Evolutionary conservation across 495 filamentous ascomycete genomes (phyloP), one percentile per base, ranked within the genome.

Genomic region (Collariella sp.): DNA sequence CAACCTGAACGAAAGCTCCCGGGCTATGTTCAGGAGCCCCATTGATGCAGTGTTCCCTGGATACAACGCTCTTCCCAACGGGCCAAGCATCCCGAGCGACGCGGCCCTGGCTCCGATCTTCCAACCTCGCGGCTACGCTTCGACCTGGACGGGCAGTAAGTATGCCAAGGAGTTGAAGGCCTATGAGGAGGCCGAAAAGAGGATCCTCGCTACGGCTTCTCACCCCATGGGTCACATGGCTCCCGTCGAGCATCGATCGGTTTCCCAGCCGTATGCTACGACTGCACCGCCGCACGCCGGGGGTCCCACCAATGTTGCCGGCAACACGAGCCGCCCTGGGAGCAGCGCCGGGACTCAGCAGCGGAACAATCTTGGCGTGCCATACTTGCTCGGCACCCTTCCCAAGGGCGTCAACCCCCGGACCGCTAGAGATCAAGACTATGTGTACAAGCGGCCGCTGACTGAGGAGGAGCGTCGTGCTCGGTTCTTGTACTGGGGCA

Each of bases 401-500:
- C 75, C 72, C 22, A 64, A 60, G 47, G 71, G 72, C 9, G 44
- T 65, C 20, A 64, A 67, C 23, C 59, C 67, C 41, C 65, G 68
- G 22, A 62, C 47, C 5, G 66, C 68, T 1, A 62, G 36, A 4
- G 58, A 64, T 11, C 49, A 54, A 10, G 75, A 80, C 39, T 73
- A 77, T 46, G 53, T 71, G 9, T 81, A 80, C 56, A 64, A 61
- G 19, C 62, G 77, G 48, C 63, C 68, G 9, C 54, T 80, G 38
- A 80, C 73, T 7, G 66, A 72, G 0, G 75, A 72, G 16, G 78
- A 80, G 57, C 64, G 68, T 19, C 69, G 71, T 19, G 74, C 78
- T 23, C 66, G 77, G 36, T 64, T 65, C 43, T 55, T 77, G 38
- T 80, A 79, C 55, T 80, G 76, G 76, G 76, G 74, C 34, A 68